Conservation (phyloP, 495 filamentous ascomycete species). For the Xylaria nigripes region DNA sequence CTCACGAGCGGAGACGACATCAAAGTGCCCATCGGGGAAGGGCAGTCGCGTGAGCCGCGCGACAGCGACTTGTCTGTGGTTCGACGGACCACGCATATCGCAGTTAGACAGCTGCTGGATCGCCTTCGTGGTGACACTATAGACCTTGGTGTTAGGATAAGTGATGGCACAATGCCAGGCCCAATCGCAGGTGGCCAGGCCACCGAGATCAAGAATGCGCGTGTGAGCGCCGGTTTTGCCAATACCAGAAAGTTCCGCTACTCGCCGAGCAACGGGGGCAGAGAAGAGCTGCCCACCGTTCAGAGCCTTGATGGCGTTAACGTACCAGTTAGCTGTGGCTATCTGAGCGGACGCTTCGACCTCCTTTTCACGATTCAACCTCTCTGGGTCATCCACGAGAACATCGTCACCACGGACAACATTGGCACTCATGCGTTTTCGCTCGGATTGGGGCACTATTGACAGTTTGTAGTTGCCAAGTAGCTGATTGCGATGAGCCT, state of each 20-base stretch:
- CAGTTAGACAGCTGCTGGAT: conserved; percentile 56
- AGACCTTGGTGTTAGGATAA: conserved; percentile 75
- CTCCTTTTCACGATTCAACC: conserved; percentile 67
- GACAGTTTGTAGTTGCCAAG: conserved; percentile 66
- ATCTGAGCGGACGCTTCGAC: conserved; percentile 71
- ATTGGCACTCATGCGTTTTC: conserved; percentile 51
- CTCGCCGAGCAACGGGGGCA: conserved; percentile 58
- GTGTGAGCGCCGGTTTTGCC: conserved; percentile 43
- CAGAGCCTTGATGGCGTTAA: conserved; percentile 66
- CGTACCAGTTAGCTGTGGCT: conserved; percentile 65
- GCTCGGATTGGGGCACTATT: conserved; percentile 46
- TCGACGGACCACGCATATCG: conserved; percentile 70
- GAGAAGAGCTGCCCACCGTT: conserved; percentile 75
- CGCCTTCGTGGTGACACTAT: conserved; percentile 68
- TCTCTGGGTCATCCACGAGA: conserved; percentile 47
- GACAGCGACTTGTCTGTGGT: conserved; percentile 76
- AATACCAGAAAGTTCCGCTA: conserved; percentile 44
- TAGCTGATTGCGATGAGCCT: conserved; percentile 61
- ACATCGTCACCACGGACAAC: conserved; percentile 50
- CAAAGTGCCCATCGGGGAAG: conserved; percentile 82
- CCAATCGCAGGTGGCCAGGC: conserved; percentile 82
- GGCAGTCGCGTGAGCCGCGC: conserved; percentile 69
- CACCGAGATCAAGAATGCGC: conserved; percentile 81
- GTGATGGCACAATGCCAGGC: conserved; percentile 85
- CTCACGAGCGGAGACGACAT: conserved; percentile 85